These are phyloP conservation scores for Casuarina cunninghamiana DNA, from an alignment of 306 rosid species.

Conservation along the genomic window DNA sequence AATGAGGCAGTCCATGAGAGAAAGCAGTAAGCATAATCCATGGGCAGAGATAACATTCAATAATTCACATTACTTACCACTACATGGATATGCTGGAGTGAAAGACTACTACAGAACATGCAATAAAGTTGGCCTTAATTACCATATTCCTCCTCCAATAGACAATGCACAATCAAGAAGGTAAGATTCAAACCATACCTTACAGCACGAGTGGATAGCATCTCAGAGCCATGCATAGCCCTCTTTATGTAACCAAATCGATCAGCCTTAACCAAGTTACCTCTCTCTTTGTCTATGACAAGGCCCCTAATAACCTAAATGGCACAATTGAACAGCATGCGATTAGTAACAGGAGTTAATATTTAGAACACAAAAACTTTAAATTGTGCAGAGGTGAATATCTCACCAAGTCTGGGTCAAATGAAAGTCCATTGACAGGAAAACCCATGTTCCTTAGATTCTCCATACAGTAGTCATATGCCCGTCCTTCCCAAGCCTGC, in stretches of 20 bases:
- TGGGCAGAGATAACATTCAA: slow-evolving; percentile 18
- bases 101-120: slow-evolving; percentile 5
- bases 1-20: slow-evolving; percentile 16
- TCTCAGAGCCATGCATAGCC: slow-evolving; percentile 94
- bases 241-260: slow-evolving; percentile 92
- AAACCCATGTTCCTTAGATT: slow-evolving; percentile 84
- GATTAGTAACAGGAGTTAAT: slow-evolving; percentile 21
- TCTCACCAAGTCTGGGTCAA: slow-evolving; percentile 89
- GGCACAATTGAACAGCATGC: slow-evolving; percentile 29
- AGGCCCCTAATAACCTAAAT: slow-evolving; percentile 94
- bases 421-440: slow-evolving; percentile 89
- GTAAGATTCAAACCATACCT: slow-evolving; percentile 56
- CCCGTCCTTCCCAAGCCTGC: slow-evolving; percentile 99
- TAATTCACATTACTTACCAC: slow-evolving; percentile 1
- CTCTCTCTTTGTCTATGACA: slow-evolving; percentile 93
- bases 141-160: neutral
- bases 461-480: slow-evolving; percentile 96
- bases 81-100: neutral
- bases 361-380: neutral
- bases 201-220: slow-evolving; percentile 85
- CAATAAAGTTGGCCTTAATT: slow-evolving; percentile 19
- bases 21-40: slow-evolving; percentile 20
- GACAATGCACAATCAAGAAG: slow-evolving; percentile 4
- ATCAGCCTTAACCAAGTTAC: slow-evolving; percentile 95
- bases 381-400: slow-evolving; percentile 29